Base-by-base conservation (phyloP, 1,139 yeast genomes). In the Candida sojae region DNA sequence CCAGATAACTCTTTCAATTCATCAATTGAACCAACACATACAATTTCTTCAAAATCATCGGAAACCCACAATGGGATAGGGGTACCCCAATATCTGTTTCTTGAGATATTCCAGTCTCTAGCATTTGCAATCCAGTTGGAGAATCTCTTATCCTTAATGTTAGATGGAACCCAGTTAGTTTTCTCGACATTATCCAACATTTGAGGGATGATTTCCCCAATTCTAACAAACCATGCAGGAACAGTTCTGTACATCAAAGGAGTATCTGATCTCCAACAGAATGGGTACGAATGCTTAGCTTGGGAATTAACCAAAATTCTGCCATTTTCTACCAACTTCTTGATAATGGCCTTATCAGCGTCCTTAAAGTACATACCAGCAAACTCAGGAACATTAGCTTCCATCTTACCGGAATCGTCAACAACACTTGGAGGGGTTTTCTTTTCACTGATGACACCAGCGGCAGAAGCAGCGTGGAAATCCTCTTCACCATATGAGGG, bases 401-500 rank as follows among this genome's bases (percentile, higher is more conserved):
- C 88, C 77, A 92, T 90, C 54, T 75, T 77, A 67, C 99, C 99
- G 51, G 80, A 76, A 66, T 92, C 99, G 68, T 93, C 97, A 48
- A 95, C 88, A 23, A 98, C 97, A 65, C 88, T 88, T 57, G 99
- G 99, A 46, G 97, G 93, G 11, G 77, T 70, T 57, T 81, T 70
- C 52, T 79, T 83, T 61, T 84, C 90, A 57, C 67, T 68, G 56
- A 92, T 86, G 61, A 93, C 74, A 52, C 96, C 97, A 37, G 83
- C 81, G 39, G 77, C 82, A 45, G 83, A 75, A 60, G 96, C 88
- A 54, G 86, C 96, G 56, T 79, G 80, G 79, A 84, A 91, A 92
- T 95, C 99, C 71, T 85, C 96, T 74, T 93, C 99, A 86, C 99
- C 99, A 74, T 91, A 95, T 45, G 99, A 95, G 57, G 99, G 99